phyloP scores from a whole-genome alignment of 2,329 filamentous ascomycete genomes.

The Amesomyces nigricolor region DNA sequence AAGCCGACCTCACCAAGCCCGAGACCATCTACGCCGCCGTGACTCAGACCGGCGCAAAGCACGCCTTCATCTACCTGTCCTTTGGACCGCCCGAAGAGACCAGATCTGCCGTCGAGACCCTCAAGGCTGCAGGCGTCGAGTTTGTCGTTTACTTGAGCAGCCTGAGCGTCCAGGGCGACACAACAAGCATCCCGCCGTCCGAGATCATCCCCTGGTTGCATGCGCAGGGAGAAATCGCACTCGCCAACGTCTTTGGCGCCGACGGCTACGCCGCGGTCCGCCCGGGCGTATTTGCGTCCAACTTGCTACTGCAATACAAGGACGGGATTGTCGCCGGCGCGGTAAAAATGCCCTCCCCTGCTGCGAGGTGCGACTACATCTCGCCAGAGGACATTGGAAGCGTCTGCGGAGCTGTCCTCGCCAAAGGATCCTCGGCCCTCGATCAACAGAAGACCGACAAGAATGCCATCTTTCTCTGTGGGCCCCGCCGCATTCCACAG shows the following conservation, averaged over 20 bases:
- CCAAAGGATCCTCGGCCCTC: background rate
- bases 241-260: conserved; percentile 37
- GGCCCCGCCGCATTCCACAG: no score
- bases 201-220: conserved; percentile 39
- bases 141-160: conserved; percentile 42
- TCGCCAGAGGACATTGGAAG: conserved; percentile 40
- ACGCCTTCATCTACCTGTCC: conserved; percentile 44
- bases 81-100: conserved; percentile 34
- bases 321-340: conserved; percentile 29
- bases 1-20: conserved; percentile 33
- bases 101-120: conserved; percentile 35
- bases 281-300: conserved; percentile 41
- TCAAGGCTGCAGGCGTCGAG: conserved; percentile 41
- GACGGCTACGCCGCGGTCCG: conserved; percentile 37
- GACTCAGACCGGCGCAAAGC: conserved; percentile 36
- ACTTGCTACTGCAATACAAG: conserved; percentile 30
- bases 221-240: conserved; percentile 38
- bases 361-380: conserved; percentile 36
- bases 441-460: background rate
- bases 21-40: conserved; percentile 38
- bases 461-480: no score
- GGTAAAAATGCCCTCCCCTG: conserved; percentile 30
- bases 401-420: conserved; percentile 38
- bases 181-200: conserved; percentile 25
- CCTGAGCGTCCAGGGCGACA: conserved; percentile 30